These are phyloP conservation scores for Multifurca ochricompacta DNA, from an alignment of 768 basidiomycete genomes.

Conservation along the genomic window DNA sequence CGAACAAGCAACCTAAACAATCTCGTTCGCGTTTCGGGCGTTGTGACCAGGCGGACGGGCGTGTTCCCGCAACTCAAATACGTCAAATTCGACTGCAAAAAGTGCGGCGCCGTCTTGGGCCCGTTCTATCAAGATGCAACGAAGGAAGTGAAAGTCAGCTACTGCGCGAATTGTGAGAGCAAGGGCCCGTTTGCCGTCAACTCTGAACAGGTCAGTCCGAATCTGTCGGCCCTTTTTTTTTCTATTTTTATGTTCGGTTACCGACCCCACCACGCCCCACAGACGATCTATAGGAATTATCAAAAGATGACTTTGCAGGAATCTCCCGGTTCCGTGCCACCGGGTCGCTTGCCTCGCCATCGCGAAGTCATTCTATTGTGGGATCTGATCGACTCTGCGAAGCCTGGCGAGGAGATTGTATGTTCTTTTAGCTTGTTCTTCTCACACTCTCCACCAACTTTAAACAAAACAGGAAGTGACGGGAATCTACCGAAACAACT, in stretches of 20 bases:
- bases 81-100: slow-evolving; percentile 96
- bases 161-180: slow-evolving; percentile 89
- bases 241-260: not conserved
- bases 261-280: not conserved
- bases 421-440: slow-evolving; percentile 24
- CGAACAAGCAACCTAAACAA: slow-evolving; percentile 90
- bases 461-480: slow-evolving; percentile 73
- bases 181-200: slow-evolving; percentile 95
- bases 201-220: slow-evolving; percentile 76
- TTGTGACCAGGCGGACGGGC: slow-evolving; percentile 90
- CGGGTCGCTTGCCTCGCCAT: slow-evolving; percentile 93
- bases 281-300: slow-evolving; percentile 98
- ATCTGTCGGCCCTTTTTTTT: not conserved
- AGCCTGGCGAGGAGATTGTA: slow-evolving; percentile 97
- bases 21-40: slow-evolving; percentile 90
- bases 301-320: slow-evolving; percentile 99
- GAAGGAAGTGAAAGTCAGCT: slow-evolving; percentile 89
- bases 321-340: slow-evolving; percentile 94
- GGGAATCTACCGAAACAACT: slow-evolving; percentile 97
- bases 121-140: slow-evolving; percentile 98
- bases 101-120: slow-evolving; percentile 89
- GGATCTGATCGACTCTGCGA: slow-evolving; percentile 97
- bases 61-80: slow-evolving; percentile 99
- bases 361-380: slow-evolving; percentile 94
- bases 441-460: slow-evolving; percentile 1